These are phyloP conservation scores for Aureobasidium sp. DNA, from an alignment of 2,329 filamentous ascomycete species.

Conservation along the genomic window DNA sequence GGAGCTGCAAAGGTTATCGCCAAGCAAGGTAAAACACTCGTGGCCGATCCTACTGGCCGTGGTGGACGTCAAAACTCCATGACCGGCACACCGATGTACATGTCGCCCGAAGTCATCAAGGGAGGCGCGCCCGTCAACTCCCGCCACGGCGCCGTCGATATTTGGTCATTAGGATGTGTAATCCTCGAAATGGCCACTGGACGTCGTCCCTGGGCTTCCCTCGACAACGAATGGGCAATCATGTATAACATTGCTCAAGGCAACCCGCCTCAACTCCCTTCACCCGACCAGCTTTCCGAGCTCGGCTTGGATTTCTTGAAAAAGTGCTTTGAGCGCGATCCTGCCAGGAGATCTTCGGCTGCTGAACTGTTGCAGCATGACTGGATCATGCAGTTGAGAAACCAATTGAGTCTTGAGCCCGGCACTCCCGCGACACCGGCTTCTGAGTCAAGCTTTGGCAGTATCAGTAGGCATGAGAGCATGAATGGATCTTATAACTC, in stretches of 20 bases:
- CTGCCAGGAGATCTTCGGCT: slow-evolving; percentile 68
- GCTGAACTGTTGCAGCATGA: slow-evolving; percentile 89
- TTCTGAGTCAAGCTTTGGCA: slow-evolving; percentile 19
- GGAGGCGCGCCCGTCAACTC: slow-evolving; percentile 68
- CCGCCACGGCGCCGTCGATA: slow-evolving; percentile 79
- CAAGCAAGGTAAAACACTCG: slow-evolving; percentile 80
- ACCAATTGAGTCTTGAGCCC: slow-evolving; percentile 42
- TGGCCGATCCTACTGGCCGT: slow-evolving; percentile 42
- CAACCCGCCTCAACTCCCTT: slow-evolving; percentile 80
- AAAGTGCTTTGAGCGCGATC: slow-evolving; percentile 80
- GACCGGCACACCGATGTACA: slow-evolving; percentile 99
- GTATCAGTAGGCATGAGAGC: slow-evolving; percentile 12
- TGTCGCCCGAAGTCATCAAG: slow-evolving; percentile 98
- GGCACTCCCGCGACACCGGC: slow-evolving; percentile 38
- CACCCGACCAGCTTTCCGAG: slow-evolving; percentile 73
- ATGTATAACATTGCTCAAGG: slow-evolving; percentile 99
- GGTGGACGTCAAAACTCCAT: slow-evolving; percentile 67
- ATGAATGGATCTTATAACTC: slow-evolving; percentile 1
- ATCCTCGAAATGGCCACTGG: slow-evolving; percentile 97
- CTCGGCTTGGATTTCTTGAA: slow-evolving; percentile 81
- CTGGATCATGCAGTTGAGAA: slow-evolving; percentile 58
- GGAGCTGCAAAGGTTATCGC: slow-evolving; percentile 96
- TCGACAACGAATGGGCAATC: slow-evolving; percentile 99
- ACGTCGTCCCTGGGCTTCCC: slow-evolving; percentile 83
- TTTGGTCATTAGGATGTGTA: slow-evolving; percentile 95